phyloP scores from a whole-genome alignment of 148 eudicot genomes.

The Fagopyrum tataricum region DNA sequence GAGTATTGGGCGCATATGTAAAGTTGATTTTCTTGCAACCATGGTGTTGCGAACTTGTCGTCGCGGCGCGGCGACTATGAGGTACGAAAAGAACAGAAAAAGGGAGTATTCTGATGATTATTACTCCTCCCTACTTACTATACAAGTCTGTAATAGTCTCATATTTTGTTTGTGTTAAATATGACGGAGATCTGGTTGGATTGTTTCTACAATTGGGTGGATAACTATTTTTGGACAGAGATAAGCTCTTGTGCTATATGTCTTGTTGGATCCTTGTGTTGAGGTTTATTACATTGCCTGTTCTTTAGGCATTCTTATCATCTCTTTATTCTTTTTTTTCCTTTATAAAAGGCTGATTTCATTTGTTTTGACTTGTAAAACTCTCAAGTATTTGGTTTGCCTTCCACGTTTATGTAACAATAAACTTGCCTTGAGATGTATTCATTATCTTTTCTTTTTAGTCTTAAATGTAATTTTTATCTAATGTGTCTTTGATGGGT shows the following conservation, averaged over 20 bases:
- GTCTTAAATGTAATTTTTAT: too few relatives aligned
- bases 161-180: slow-evolving; percentile 1
- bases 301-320: slow-evolving; percentile 3
- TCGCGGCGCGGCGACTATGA: not conserved
- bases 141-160: slow-evolving; percentile 7
- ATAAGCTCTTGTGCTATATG: not conserved
- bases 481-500: not conserved
- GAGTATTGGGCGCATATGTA: not conserved
- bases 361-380: slow-evolving; percentile 3
- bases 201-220: not conserved
- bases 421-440: slow-evolving; percentile 2
- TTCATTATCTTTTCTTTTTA: too few relatives aligned
- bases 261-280: slow-evolving; percentile 1
- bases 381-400: not conserved
- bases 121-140: not conserved
- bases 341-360: not conserved
- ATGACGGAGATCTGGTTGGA: not conserved
- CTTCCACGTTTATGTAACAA: slow-evolving; percentile 11
- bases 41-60: not conserved
- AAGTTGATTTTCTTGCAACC: not conserved
- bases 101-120: not conserved
- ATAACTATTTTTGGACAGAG: slow-evolving; percentile 4
- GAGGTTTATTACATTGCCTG: not conserved
- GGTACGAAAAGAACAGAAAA: not conserved
- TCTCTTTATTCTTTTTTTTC: slow-evolving; percentile 9